phyloP scores from a whole-genome alignment of 2,329 filamentous ascomycete species.

The Apiospora kogelbergensis region DNA sequence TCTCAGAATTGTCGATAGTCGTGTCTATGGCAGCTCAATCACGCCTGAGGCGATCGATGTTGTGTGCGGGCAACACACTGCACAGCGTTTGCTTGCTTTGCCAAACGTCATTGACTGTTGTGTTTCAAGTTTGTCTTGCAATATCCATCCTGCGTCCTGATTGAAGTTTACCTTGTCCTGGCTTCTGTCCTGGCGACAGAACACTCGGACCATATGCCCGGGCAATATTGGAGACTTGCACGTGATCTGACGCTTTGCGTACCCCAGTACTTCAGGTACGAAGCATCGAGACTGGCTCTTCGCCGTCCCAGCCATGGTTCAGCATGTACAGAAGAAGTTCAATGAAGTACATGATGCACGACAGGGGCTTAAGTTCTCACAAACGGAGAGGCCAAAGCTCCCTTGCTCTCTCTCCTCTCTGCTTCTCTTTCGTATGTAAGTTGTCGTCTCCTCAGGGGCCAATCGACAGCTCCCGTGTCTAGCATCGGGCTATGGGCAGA shows the following conservation, averaged over 20 bases:
- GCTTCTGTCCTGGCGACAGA: not conserved
- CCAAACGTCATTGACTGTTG: not conserved
- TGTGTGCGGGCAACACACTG: not conserved
- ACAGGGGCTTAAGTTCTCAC: not conserved
- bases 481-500: constrained; percentile 5
- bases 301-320: not conserved
- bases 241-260: not conserved
- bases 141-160: not conserved
- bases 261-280: not conserved
- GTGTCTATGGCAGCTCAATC: not conserved
- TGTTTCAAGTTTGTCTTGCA: constrained; percentile 4
- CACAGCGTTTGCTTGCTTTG: not conserved
- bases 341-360: not conserved
- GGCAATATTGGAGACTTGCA: not conserved
- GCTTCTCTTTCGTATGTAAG: not conserved
- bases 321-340: not conserved
- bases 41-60: not conserved
- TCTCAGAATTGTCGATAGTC: not conserved
- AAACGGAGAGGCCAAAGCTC: not conserved
- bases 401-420: not conserved
- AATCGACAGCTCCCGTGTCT: constrained; percentile 7
- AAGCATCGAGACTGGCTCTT: too few species aligned
- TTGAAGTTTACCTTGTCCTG: not conserved
- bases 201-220: not conserved
- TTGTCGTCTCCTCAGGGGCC: not conserved